Conservation (phyloP, 768 basidiomycete species). For the Suillus subluteus region DNA sequence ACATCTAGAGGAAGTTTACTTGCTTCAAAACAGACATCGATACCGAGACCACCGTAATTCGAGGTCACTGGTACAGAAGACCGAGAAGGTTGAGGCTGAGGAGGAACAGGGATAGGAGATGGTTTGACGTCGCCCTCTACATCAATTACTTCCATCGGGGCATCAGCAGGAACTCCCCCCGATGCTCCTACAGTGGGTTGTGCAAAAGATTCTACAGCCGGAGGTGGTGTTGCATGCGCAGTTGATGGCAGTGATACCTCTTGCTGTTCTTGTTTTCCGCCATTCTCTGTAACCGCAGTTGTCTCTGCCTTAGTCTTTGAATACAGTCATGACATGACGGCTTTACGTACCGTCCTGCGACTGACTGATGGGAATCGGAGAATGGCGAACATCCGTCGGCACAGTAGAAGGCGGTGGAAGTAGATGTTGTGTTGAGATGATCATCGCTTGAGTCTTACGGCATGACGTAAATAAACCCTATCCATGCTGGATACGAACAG, state of each 20-base stretch:
- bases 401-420: slow-evolving; percentile 40
- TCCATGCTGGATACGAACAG: slow-evolving; percentile 6
- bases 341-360: slow-evolving; percentile 30
- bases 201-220: slow-evolving; percentile 17
- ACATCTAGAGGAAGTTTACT: slow-evolving; percentile 91
- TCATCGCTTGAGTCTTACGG: slow-evolving; percentile 84
- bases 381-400: slow-evolving; percentile 28
- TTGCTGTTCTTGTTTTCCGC: slow-evolving; percentile 37
- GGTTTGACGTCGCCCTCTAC: slow-evolving; percentile 48
- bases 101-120: slow-evolving; percentile 29
- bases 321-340: neutral
- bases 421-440: slow-evolving; percentile 86
- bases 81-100: slow-evolving; percentile 22
- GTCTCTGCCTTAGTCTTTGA: slow-evolving; percentile 21
- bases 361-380: slow-evolving; percentile 27
- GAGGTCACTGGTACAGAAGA: slow-evolving; percentile 29
- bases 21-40: slow-evolving; percentile 84
- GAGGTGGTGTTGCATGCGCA: slow-evolving; percentile 36
- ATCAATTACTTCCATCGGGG: slow-evolving; percentile 51
- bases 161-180: slow-evolving; percentile 29
- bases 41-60: slow-evolving; percentile 50
- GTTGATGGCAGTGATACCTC: slow-evolving; percentile 37
- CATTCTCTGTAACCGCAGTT: slow-evolving; percentile 27
- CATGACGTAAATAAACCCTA: slow-evolving; percentile 11
- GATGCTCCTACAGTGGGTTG: slow-evolving; percentile 20